Percentiles rank a stretch among this genome's conserved stretches.
These are phyloP conservation scores for Verticillium nubilum DNA, from an alignment of 2,329 filamentous ascomycete genomes.

Conservation along the genomic window DNA sequence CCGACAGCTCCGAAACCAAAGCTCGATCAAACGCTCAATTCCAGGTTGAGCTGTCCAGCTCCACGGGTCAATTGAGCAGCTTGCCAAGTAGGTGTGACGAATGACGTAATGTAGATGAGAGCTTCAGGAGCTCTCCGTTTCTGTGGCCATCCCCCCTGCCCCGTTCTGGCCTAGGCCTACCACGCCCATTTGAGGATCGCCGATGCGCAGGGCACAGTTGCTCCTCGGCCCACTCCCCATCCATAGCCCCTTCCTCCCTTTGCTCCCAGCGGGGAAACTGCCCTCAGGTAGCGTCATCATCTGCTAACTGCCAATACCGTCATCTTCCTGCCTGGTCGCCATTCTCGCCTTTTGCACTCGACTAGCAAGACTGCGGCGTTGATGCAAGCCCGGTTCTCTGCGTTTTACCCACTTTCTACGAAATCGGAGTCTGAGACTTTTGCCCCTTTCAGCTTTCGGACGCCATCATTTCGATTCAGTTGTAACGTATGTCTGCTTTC, in stretches of 20 bases:
- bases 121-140: background rate
- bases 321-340: background rate
- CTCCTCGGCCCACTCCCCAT: background rate
- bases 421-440: background rate
- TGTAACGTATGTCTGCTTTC: background rate
- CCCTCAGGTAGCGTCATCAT: conserved; percentile 2
- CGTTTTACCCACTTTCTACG: background rate
- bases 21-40: background rate
- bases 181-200: background rate
- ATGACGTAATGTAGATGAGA: background rate
- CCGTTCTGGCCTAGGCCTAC: background rate
- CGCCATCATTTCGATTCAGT: background rate
- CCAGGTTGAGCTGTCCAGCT: background rate
- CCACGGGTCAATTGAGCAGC: background rate
- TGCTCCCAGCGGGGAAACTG: background rate
- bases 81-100: background rate
- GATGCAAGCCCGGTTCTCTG: background rate
- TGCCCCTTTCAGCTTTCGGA: background rate
- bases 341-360: background rate
- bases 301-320: background rate
- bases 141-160: background rate
- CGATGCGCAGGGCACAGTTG: background rate
- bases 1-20: background rate
- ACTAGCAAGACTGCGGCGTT: background rate
- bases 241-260: background rate